Conservation (phyloP, 1,139 yeast genomes). For the Wickerhamomyces sp. region DNA sequence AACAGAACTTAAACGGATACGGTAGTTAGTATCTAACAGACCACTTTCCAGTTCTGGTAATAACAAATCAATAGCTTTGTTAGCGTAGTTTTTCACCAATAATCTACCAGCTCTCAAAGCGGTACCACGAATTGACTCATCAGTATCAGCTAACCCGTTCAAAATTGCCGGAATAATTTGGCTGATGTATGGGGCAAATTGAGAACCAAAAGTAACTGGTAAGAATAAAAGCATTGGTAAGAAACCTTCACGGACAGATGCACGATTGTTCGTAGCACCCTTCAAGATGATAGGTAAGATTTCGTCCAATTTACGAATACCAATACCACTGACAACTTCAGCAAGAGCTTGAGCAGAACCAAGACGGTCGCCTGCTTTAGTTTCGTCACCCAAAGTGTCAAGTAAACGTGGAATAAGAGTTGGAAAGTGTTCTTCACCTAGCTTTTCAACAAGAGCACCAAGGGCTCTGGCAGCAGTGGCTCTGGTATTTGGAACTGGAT, state of each 20-base stretch:
- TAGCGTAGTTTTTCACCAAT: conserved; percentile 87
- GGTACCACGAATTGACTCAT: conserved; percentile 83
- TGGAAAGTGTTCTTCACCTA: conserved; percentile 96
- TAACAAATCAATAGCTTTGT: conserved; percentile 86
- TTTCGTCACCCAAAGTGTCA: conserved; percentile 70
- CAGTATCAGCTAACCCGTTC: conserved; percentile 84
- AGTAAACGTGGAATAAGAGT: conserved; percentile 79
- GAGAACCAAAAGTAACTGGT: conserved; percentile 93
- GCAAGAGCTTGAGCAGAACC: conserved; percentile 98
- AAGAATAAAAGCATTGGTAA: conserved; percentile 85
- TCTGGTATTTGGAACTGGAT: conserved; percentile 95
- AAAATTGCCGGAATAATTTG: conserved; percentile 87
- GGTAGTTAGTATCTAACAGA: conserved; percentile 72
- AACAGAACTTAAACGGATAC: conserved; percentile 90
- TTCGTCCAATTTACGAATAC: conserved; percentile 82
- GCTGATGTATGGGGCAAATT: conserved; percentile 83
- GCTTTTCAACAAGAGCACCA: conserved; percentile 91
- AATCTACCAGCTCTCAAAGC: conserved; percentile 92
- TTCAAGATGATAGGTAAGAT: conserved; percentile 73
- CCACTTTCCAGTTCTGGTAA: conserved; percentile 94
- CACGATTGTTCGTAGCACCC: conserved; percentile 62
- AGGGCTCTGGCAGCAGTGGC: conserved; percentile 97
- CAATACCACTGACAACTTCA: conserved; percentile 90
- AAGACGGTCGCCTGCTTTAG: conserved; percentile 85
- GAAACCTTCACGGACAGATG: conserved; percentile 84